Conservation (phyloP, 192 early-diverging fungal species). For the Coemansia reversa region DNA sequence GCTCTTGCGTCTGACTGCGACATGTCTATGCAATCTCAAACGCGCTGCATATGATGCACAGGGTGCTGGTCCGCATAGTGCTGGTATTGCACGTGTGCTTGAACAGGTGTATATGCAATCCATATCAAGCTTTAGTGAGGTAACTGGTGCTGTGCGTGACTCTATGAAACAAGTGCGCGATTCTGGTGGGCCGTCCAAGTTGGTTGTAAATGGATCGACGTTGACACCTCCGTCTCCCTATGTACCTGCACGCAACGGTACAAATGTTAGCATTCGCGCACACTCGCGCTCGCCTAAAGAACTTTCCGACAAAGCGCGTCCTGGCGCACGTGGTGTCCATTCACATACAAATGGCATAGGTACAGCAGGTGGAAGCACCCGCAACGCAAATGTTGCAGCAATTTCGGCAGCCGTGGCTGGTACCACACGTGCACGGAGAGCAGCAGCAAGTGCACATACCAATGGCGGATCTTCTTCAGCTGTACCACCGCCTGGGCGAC, state of each 20-base stretch:
- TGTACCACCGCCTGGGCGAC: slow-evolving; percentile 8
- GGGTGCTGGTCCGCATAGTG: neutral
- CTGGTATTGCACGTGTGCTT: slow-evolving; percentile 17
- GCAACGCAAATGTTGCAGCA: slow-evolving; percentile 30
- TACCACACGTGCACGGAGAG: slow-evolving; percentile 36
- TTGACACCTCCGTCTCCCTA: slow-evolving; percentile 44
- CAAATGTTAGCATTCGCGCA: neutral
- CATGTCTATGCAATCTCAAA: slow-evolving; percentile 40
- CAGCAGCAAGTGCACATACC: slow-evolving; percentile 8
- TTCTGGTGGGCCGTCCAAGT: slow-evolving; percentile 34
- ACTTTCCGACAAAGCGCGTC: neutral
- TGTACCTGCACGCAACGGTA: slow-evolving; percentile 23
- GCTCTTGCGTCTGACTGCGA: slow-evolving; percentile 39
- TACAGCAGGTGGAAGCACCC: slow-evolving; percentile 2
- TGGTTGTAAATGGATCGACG: slow-evolving; percentile 34
- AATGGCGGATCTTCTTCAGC: neutral
- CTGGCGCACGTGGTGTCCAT: neutral
- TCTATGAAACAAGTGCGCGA: slow-evolving; percentile 38
- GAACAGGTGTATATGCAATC: slow-evolving; percentile 53
- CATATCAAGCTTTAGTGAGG: slow-evolving; percentile 43
- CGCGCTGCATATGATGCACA: slow-evolving; percentile 20
- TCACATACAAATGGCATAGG: slow-evolving; percentile 6
- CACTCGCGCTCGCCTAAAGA: neutral
- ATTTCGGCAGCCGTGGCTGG: slow-evolving; percentile 52
- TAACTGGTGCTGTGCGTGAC: slow-evolving; percentile 28